A percentile compares a stretch with the other conserved stretches of the same genome.
These are phyloP conservation scores for Lagenidium giganteum DNA, from an alignment of 352 stramenopile genomes.

Conservation along the genomic window DNA sequence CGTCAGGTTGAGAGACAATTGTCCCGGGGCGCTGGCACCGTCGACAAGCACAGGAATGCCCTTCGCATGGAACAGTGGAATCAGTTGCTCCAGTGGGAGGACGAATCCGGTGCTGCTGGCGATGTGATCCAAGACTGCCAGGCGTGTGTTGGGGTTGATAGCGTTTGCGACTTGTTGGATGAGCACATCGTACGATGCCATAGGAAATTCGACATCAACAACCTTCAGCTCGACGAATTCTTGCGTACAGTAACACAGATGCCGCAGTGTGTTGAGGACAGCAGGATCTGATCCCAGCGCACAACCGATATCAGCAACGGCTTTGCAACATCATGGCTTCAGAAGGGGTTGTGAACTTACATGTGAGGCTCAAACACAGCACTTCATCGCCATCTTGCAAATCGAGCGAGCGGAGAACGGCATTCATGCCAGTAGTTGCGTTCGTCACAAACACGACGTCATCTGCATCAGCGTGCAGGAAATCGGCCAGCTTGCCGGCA, in stretches of 20 bases:
- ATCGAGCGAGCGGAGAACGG: slow-evolving; percentile 78
- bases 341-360: slow-evolving; percentile 42
- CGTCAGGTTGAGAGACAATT: slow-evolving; percentile 66
- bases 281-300: slow-evolving; percentile 48
- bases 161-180: slow-evolving; percentile 64
- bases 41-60: slow-evolving; percentile 80
- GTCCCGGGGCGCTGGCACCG: slow-evolving; percentile 66
- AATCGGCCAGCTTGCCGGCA: slow-evolving; percentile 50
- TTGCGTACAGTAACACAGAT: slow-evolving; percentile 84
- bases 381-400: slow-evolving; percentile 86
- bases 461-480: slow-evolving; percentile 66
- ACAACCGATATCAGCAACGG: slow-evolving; percentile 4
- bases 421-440: slow-evolving; percentile 80
- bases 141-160: slow-evolving; percentile 79
- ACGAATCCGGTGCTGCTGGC: slow-evolving; percentile 72
- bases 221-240: slow-evolving; percentile 88
- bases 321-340: no score
- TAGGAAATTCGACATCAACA: slow-evolving; percentile 68
- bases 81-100: slow-evolving; percentile 76
- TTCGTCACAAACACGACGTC: slow-evolving; percentile 86
- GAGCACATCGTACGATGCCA: slow-evolving; percentile 62
- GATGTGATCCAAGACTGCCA: slow-evolving; percentile 84
- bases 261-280: slow-evolving; percentile 77
- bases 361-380: slow-evolving; percentile 83
- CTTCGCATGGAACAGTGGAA: slow-evolving; percentile 69